phyloP scores from a whole-genome alignment of 2,329 filamentous ascomycete species.

The Venturia aucupariae region DNA sequence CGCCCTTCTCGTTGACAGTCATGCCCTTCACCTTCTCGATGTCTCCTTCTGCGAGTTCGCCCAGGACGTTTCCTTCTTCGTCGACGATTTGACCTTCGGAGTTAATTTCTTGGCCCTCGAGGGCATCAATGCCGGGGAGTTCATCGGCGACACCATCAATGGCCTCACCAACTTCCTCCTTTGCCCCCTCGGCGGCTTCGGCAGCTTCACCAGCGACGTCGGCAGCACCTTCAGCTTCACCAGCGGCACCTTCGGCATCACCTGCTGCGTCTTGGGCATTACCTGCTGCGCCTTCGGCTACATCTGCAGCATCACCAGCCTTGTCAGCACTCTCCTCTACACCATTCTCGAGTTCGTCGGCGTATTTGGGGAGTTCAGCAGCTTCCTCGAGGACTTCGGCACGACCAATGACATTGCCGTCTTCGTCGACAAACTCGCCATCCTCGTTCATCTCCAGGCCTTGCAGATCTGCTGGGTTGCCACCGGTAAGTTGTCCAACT shows the following conservation, averaged over 20 bases:
- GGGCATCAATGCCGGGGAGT: conserved; percentile 42
- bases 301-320: conserved; percentile 22
- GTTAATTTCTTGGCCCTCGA: conserved; percentile 43
- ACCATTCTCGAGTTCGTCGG: conserved; percentile 21
- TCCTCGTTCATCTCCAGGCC: conserved; percentile 42
- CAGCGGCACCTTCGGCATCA: too few species aligned
- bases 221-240: too few species aligned
- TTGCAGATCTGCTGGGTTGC: conserved; percentile 38
- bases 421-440: conserved; percentile 46
- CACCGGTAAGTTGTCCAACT: conserved; percentile 38
- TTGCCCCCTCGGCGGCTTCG: conserved; percentile 14
- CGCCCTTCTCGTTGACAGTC: conserved; percentile 41
- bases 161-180: conserved; percentile 13
- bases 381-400: conserved; percentile 41
- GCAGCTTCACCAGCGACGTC: conserved; percentile 22
- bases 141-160: conserved; percentile 32
- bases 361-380: conserved; percentile 29
- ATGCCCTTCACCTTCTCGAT: conserved; percentile 39
- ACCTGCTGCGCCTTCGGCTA: conserved; percentile 22
- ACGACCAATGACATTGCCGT: conserved; percentile 44
- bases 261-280: conserved; percentile 24
- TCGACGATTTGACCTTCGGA: conserved; percentile 41
- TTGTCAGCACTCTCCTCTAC: conserved; percentile 22
- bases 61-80: conserved; percentile 41
- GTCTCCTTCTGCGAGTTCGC: conserved; percentile 38